These are phyloP conservation scores for Helichrysum umbraculigerum DNA, from an alignment of 129 eudicot species.

Conservation along the genomic window DNA sequence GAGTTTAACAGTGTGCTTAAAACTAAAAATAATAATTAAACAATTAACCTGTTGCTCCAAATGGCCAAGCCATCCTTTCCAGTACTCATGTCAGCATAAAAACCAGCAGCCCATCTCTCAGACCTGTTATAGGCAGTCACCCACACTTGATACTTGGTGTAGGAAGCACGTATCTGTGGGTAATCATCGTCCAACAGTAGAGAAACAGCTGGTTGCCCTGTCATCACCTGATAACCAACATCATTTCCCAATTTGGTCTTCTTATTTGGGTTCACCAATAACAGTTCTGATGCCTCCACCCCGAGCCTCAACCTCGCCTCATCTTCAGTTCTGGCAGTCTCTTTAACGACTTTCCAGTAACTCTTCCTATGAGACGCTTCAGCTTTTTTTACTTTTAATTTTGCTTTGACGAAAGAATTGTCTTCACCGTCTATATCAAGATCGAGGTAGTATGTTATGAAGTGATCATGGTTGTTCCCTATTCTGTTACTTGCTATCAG, in stretches of 20 bases:
- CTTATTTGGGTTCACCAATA: slow-evolving; percentile 62
- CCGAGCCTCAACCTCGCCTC: slow-evolving; percentile 56
- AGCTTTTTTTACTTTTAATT: slow-evolving; percentile 34
- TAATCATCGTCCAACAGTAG: slow-evolving; percentile 63
- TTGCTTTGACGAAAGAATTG: slow-evolving; percentile 66
- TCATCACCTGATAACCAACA: slow-evolving; percentile 60
- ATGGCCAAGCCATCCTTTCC: slow-evolving; percentile 81
- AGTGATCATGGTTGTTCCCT: slow-evolving; percentile 87
- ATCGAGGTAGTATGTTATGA: slow-evolving; percentile 73
- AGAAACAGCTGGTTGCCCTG: slow-evolving; percentile 56
- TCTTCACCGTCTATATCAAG: slow-evolving; percentile 69
- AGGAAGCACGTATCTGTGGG: slow-evolving; percentile 75
- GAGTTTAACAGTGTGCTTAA: not conserved
- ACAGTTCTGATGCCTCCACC: slow-evolving; percentile 44
- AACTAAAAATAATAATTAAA: not conserved
- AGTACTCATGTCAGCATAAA: slow-evolving; percentile 79
- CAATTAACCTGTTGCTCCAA: slow-evolving; percentile 65
- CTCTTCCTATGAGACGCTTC: slow-evolving; percentile 68
- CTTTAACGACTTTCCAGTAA: slow-evolving; percentile 59
- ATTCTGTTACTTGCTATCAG: slow-evolving; percentile 58
- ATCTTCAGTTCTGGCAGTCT: slow-evolving; percentile 53
- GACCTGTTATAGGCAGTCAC: slow-evolving; percentile 68
- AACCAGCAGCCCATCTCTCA: slow-evolving; percentile 94
- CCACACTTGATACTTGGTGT: slow-evolving; percentile 78
- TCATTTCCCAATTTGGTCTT: slow-evolving; percentile 67